These are phyloP conservation scores for Thalassiosira mediterranea DNA, from an alignment of 352 stramenopile species.

Conservation along the genomic window DNA sequence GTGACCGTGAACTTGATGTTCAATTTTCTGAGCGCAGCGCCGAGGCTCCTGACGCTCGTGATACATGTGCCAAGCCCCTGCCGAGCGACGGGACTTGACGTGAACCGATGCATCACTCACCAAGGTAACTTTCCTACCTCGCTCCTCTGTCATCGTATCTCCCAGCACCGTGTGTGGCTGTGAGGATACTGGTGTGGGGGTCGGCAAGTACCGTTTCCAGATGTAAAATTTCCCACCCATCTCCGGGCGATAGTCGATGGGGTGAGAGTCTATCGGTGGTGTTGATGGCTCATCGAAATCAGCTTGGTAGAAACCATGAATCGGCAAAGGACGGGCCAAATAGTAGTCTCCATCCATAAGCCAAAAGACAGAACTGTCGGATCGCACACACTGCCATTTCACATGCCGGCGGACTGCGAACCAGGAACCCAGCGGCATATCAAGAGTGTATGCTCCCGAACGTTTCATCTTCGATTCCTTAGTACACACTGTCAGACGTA, in stretches of 20 bases:
- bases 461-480: not conserved
- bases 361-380: not conserved
- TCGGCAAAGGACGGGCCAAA: not conserved
- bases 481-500: not conserved
- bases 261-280: slow-evolving; percentile 2
- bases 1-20: not conserved
- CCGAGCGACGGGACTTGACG: not conserved
- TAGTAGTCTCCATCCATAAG: not conserved
- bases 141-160: not conserved
- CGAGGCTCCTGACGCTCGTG: not conserved
- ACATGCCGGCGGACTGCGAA: not conserved
- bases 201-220: not conserved
- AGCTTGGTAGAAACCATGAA: not conserved
- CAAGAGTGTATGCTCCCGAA: no score
- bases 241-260: not conserved
- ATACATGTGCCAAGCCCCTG: slow-evolving; percentile 4
- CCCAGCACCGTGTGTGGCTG: not conserved
- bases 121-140: not conserved
- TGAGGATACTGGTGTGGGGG: not conserved
- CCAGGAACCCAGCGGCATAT: not conserved
- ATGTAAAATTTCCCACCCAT: no score
- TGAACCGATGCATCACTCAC: slow-evolving; percentile 17
- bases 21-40: not conserved
- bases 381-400: not conserved
- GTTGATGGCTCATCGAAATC: not conserved